Evolutionary conservation across 805 yeast genomes (phyloP), one percentile per base, ranked within the genome.

Genomic region (Yarrowia sp.): DNA sequence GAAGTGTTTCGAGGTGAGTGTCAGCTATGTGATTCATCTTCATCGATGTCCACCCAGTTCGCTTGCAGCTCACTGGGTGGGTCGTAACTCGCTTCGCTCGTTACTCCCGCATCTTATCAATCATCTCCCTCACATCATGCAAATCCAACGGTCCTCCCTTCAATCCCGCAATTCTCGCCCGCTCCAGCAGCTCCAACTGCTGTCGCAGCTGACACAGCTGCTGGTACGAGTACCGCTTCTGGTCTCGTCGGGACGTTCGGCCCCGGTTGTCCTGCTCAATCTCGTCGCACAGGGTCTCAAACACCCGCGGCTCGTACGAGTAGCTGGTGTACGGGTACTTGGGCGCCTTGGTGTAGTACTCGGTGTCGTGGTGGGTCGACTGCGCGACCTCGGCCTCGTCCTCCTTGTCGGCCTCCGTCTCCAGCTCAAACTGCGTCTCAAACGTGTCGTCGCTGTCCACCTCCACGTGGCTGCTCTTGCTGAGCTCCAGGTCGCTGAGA

Each of bases 261-360:
- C 66, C 66, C 10, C 66, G 55, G 55, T 61, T 61, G 9, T 46
- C 66, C 38, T 46, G 66, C 55, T 61, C 66, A 30, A 61, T 46
- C 44, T 61, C 66, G 46, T 61, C 66, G 38, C 55, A 61, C 34
- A 61, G 55, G 9, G 36, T 36, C 53, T 34, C 66, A 38, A 46
- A 61, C 36, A 61, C 55, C 9, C 39, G 19, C 2, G 66, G 66
- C 38, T 61, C 55, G 15, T 47, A 61, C 4, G n/a, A n/a, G 38
- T 38, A 61, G 30, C 55, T 46, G 2, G 44, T 36, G 50, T 58
- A 58, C 13, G 64, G 64, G 24, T 55, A 55, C n/a, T 24, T 14
- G 30, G 30, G 30, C 30, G 30, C 30, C 17, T 39, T 5, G 15
- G 30, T 24, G 30, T 24, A 24, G 30, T 24, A 24, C 30, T 24